These are phyloP conservation scores for Schizophyllum amplum DNA, from an alignment of 1,284 basidiomycete species.

Conservation along the genomic window DNA sequence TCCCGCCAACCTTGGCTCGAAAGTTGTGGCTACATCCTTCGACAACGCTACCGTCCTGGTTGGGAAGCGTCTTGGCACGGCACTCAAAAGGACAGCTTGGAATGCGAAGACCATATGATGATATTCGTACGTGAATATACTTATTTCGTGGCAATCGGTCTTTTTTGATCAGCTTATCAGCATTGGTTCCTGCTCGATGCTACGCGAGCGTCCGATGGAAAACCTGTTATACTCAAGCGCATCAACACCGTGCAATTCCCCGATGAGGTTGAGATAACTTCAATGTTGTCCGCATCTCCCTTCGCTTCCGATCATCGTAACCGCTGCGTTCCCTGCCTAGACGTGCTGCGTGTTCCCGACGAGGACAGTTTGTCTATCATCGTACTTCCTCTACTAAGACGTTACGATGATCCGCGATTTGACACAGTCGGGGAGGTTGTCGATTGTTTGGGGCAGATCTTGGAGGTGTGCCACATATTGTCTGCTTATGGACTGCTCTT, in stretches of 20 bases:
- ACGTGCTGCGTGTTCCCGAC: slow-evolving; percentile 18
- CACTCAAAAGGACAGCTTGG: too few species aligned
- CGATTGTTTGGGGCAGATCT: slow-evolving; percentile 14
- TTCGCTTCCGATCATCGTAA: slow-evolving; percentile 16
- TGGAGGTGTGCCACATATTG: slow-evolving; percentile 2
- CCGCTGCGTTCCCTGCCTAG: slow-evolving; percentile 22
- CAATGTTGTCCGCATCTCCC: slow-evolving; percentile 1
- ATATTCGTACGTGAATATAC: too few species aligned
- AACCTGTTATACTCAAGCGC: slow-evolving; percentile 23
- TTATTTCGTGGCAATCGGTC: neutral
- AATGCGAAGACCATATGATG: too few species aligned
- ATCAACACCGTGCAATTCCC: too few species aligned
- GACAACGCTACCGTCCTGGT: slow-evolving; percentile 2
- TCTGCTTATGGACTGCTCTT: neutral
- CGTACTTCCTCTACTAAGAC: slow-evolving; percentile 22
- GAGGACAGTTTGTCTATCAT: slow-evolving; percentile 17
- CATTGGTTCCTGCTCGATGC: slow-evolving; percentile 1
- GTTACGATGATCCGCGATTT: slow-evolving; percentile 22
- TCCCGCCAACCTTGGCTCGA: slow-evolving; percentile 6
- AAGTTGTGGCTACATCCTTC: slow-evolving; percentile 3
- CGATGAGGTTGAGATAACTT: neutral
- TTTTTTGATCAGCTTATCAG: too few species aligned
- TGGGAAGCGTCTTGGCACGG: slow-evolving; percentile 8
- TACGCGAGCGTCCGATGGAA: neutral
- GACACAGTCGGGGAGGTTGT: slow-evolving; percentile 22